Evolutionary conservation across 352 stramenopile species (phyloP).

Genomic region (Plasmopara muralis): DNA sequence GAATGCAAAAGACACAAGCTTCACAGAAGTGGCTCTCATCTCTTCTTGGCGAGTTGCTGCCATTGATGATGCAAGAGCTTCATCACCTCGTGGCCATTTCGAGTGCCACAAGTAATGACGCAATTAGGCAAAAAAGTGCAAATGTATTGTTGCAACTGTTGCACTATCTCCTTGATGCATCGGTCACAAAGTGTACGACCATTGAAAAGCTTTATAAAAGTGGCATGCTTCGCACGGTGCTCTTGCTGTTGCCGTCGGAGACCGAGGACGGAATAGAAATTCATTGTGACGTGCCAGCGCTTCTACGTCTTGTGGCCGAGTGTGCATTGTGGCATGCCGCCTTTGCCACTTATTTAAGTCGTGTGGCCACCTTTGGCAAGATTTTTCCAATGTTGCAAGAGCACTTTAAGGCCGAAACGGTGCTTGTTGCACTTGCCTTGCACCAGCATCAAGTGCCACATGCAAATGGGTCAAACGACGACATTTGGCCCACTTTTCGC

Average conservation of each 20-base stretch:
- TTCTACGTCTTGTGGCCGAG: conserved; percentile 44
- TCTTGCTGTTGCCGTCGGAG: conserved; percentile 30
- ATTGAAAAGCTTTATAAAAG: conserved; percentile 36
- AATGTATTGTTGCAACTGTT: conserved; percentile 45
- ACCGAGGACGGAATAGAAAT: conserved; percentile 3
- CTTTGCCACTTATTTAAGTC: conserved; percentile 34
- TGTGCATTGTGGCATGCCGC: conserved; percentile 28
- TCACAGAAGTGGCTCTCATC: conserved; percentile 31
- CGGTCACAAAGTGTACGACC: conserved; percentile 19
- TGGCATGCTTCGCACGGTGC: conserved; percentile 37
- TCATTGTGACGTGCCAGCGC: conserved; percentile 29
- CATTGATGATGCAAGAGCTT: conserved; percentile 32
- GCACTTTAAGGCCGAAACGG: conserved; percentile 24
- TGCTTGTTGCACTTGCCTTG: conserved; percentile 34
- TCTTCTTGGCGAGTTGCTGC: conserved; percentile 34
- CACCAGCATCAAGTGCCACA: conserved; percentile 23
- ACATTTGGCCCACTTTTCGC: conserved; percentile 28
- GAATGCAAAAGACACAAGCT: conserved; percentile 21
- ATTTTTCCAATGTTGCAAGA: conserved; percentile 24
- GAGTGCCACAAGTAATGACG: background rate
- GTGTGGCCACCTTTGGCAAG: conserved; percentile 33
- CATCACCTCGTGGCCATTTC: conserved; percentile 19
- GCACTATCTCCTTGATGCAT: conserved; percentile 36
- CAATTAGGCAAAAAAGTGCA: conserved; percentile 14
- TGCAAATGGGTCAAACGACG: background rate